Base-by-base conservation (phyloP, 78 protist species). In the Polysphondylium violaceum region DNA sequence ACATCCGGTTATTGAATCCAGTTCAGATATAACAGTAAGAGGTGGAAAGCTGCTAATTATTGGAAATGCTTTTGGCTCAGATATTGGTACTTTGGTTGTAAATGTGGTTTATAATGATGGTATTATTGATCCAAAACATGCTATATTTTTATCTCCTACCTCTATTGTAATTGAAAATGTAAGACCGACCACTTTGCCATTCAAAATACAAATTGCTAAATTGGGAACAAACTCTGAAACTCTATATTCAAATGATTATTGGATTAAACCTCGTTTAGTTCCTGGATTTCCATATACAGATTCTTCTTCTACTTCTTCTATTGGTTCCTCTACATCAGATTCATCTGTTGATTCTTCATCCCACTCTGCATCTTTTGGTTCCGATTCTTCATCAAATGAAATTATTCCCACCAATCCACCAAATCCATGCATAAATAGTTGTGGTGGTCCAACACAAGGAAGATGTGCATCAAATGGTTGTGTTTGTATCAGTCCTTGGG, bases 391-490 rank as follows among this genome's bases (percentile, higher is more conserved):
- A 3, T 33, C 43, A 27, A 60, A 60, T 11, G 43, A 33, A 31
- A 38, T 47, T 47, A 47, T 11, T 47, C 11, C 53, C 7, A 47
- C 7, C 11, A 11, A 12, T 12, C 7, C 53, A 47, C 53, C 53
- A 47, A 47, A 7, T 47, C 53, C 53, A 47, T 47, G 23, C 11
- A 47, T 47, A 12, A 47, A 11, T 47, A 47, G 53, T 12, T 58
- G 79, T 40, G 79, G 68, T 74, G 60, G 60, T 6, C 21, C n/a
- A 19, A 21, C 25, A 19, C 21, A 74, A n/a, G 79, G 79, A 23
- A n/a, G 44, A 29, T 74, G 79, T 74, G 44, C 29, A 74, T 14
- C 8, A 40, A 31, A 73, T 29, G 65, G 78, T 5, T 74, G 79
- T 74, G 23, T 38, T 23, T 60, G 79, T 23, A 19, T 43, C 3